Conservation (phyloP, 495 filamentous ascomycete species). For the Neurospora sp. region DNA sequence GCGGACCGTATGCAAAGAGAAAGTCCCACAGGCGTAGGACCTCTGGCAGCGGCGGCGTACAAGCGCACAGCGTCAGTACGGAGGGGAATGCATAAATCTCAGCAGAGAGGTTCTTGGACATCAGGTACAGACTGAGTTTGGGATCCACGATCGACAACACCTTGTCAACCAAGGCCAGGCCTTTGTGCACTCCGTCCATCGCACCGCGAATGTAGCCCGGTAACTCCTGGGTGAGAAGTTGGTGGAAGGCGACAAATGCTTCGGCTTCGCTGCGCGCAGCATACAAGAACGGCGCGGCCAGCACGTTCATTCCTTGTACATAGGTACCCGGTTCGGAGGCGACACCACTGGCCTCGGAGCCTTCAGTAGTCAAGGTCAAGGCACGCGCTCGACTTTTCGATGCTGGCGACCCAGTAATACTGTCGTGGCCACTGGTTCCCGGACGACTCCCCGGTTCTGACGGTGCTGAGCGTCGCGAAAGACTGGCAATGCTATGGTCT, state of each 20-base stretch:
- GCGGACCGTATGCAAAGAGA: conserved; percentile 86
- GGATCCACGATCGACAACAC: conserved; percentile 84
- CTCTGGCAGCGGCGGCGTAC: conserved; percentile 92
- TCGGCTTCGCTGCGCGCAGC: conserved; percentile 90
- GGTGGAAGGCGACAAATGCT: conserved; percentile 84
- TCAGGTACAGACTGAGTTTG: conserved; percentile 73
- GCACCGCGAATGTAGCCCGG: conserved; percentile 90
- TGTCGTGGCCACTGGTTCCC: conserved; percentile 20
- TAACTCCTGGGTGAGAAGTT: conserved; percentile 78
- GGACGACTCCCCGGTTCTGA: conserved; percentile 17
- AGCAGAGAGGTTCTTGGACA: conserved; percentile 75
- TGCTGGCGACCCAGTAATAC: conserved; percentile 29
- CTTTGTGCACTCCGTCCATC: conserved; percentile 96
- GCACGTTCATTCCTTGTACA: conserved; percentile 99
- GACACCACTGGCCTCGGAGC: conserved; percentile 38
- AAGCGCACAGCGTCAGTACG: conserved; percentile 88
- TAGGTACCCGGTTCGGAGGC: conserved; percentile 64
- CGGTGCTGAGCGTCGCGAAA: conserved; percentile 26
- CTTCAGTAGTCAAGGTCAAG: conserved; percentile 48
- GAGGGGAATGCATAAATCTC: conserved; percentile 97
- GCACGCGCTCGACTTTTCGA: conserved; percentile 42
- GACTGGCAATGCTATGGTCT: conserved; percentile 19
- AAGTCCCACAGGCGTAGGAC: conserved; percentile 98
- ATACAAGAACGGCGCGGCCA: conserved; percentile 95
- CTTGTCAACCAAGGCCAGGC: conserved; percentile 81